Base-by-base conservation (phyloP, 2,329 filamentous ascomycete species). In the Colletotrichum destructivum region DNA sequence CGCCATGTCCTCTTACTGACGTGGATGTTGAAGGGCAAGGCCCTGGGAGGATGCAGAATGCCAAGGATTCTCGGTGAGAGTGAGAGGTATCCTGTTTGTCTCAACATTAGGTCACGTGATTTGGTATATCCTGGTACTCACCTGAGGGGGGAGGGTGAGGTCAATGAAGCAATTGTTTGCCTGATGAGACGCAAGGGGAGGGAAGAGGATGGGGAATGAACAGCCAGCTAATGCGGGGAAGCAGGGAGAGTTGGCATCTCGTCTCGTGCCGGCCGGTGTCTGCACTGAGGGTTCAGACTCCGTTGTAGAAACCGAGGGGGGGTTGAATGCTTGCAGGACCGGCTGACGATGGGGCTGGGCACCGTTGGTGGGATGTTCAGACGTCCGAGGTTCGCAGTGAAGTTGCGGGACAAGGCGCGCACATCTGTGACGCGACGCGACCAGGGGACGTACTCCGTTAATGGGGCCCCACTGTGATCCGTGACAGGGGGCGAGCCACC, bases 361-460 rank as follows among this genome's bases (percentile, higher is more conserved):
- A 55, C 57, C 31, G 55, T 26, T 38, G 54, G 21, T 46, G 62
- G 31, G 68, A 61, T 42, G 56, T 56, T 56, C 49, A 59, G 44
- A 71, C 38, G 51, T 42, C 64, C 63, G 51, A 71, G 35, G 56
- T 65, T 69, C 61, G 62, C 56, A 44, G 66, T 52, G 66, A 65
- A 16, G 61, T 65, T 64, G 66, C 66, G 51, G 66, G 61, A 57
- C 52, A 51, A 56, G 40, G 51, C 38, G 61, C 61, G 61, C n/a
- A 35, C 31, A 38, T 44, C 47, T 42, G 64, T 64, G 69, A 71
- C 69, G 69, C 65, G 69, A 71, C 65, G 64, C 62, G 66, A 67
- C 42, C 56, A 38, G 65, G 38, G 47, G 42, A n/a, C 57, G 52
- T 47, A 46, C 59, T 57, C 59, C 64, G 65, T 71, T 54, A 69